phyloP scores from a whole-genome alignment of 1,284 basidiomycete genomes.

The Ceratobasidium sp. region DNA sequence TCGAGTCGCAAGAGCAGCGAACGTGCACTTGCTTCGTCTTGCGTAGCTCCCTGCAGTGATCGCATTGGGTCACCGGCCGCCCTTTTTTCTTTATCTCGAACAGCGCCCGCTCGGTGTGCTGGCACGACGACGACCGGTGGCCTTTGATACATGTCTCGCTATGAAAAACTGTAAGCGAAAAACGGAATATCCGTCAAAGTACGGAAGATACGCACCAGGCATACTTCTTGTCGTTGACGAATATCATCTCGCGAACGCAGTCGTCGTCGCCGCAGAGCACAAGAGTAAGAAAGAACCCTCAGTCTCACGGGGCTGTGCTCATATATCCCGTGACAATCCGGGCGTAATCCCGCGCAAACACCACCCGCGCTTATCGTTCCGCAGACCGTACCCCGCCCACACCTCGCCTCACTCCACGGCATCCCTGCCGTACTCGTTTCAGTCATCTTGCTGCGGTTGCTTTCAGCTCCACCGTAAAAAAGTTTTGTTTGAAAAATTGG shows the following conservation, averaged over 20 bases:
- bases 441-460: background rate
- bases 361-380: conserved; percentile 3
- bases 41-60: conserved; percentile 78
- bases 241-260: conserved; percentile 62
- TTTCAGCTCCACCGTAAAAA: too few species aligned
- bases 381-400: background rate
- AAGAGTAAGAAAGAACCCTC: conserved; percentile 32
- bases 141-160: conserved; percentile 88
- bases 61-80: conserved; percentile 83
- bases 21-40: conserved; percentile 81
- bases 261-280: conserved; percentile 19
- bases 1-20: conserved; percentile 70
- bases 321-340: conserved; percentile 32
- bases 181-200: background rate
- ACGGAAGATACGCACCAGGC: conserved; percentile 69
- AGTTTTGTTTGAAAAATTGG: too few species aligned
- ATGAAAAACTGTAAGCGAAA: conserved; percentile 44
- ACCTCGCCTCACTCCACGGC: conserved; percentile 34
- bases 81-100: conserved; percentile 87
- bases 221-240: conserved; percentile 84
- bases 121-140: conserved; percentile 81
- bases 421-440: background rate
- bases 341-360: conserved; percentile 24
- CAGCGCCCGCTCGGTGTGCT: conserved; percentile 79
- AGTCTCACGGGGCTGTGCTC: conserved; percentile 34